A percentile compares a stretch with the other conserved stretches of the same genome.
phyloP scores from a whole-genome alignment of 805 yeast species.

The Huiozyma sinensis region DNA sequence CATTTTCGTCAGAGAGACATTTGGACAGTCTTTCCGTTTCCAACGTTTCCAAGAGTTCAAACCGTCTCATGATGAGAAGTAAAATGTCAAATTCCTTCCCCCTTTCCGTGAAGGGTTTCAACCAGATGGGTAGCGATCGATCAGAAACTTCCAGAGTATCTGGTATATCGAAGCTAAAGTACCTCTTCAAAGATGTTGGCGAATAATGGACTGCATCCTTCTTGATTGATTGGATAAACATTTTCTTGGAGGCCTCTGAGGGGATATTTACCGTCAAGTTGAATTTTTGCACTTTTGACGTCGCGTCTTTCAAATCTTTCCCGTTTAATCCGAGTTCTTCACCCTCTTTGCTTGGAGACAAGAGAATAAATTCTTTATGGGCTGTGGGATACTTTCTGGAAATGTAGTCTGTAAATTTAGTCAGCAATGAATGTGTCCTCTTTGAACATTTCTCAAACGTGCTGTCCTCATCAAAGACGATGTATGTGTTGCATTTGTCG shows the following conservation, averaged over 20 bases:
- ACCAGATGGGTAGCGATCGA: conserved; percentile 26
- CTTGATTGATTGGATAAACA: conserved; percentile 25
- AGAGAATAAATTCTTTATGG: neutral
- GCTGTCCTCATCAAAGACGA: conserved; percentile 22
- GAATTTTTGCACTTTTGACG: conserved; percentile 3
- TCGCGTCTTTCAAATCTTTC: neutral
- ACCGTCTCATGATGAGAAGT: conserved; percentile 22
- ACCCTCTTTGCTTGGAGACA: neutral
- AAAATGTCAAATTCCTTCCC: conserved; percentile 15
- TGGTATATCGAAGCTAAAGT: conserved; percentile 23
- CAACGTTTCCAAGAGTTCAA: conserved; percentile 29
- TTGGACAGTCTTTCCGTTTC: conserved; percentile 23
- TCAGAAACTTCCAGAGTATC: conserved; percentile 10
- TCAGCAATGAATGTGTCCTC: conserved; percentile 17
- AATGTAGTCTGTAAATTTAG: conserved; percentile 11
- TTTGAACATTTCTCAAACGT: conserved; percentile 13
- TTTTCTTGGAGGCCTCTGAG: conserved; percentile 10
- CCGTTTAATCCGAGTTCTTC: neutral
- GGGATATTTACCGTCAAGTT: conserved; percentile 16
- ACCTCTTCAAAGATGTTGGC: conserved; percentile 23
- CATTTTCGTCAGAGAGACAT: conserved; percentile 11
- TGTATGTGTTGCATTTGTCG: conserved; percentile 9
- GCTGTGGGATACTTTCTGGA: neutral
- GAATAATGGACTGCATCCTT: conserved; percentile 26
- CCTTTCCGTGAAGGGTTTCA: conserved; percentile 12